These are phyloP conservation scores for Lentinula raphanica DNA, from an alignment of 768 basidiomycete species.

Conservation along the genomic window DNA sequence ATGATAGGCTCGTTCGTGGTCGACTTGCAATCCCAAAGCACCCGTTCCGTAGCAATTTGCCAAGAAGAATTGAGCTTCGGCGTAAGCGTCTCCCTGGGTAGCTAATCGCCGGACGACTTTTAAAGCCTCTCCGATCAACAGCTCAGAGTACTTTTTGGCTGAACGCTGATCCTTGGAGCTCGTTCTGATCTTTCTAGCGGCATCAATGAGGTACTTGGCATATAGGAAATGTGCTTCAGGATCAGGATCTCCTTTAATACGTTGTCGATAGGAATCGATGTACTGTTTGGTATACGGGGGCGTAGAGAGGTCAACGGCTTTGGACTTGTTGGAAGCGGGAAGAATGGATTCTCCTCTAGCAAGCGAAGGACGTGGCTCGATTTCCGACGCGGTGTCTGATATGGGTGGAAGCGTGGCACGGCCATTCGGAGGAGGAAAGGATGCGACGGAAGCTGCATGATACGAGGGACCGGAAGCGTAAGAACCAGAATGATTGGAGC, in stretches of 20 bases:
- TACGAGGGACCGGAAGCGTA: conserved; percentile 17
- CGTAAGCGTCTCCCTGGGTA: conserved; percentile 85
- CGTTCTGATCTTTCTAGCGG: conserved; percentile 84
- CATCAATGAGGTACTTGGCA: conserved; percentile 98
- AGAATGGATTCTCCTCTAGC: conserved; percentile 54
- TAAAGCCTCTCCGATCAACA: conserved; percentile 80
- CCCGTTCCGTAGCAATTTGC: conserved; percentile 97
- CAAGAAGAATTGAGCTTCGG: conserved; percentile 97
- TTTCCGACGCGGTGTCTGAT: conserved; percentile 36
- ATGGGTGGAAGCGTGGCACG: conserved; percentile 8
- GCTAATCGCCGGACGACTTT: conserved; percentile 91
- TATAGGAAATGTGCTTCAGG: conserved; percentile 97
- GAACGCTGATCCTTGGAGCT: conserved; percentile 72
- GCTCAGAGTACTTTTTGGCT: conserved; percentile 87
- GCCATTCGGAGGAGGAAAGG: conserved; percentile 5
- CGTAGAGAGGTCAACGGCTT: conserved; percentile 75
- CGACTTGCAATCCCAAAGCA: conserved; percentile 89
- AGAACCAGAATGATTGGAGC: conserved; percentile 27
- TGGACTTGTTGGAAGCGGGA: conserved; percentile 60
- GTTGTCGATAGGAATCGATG: conserved; percentile 94
- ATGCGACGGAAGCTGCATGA: conserved; percentile 20
- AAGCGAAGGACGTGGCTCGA: conserved; percentile 53
- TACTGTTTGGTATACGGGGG: conserved; percentile 94
- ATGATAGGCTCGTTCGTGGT: conserved; percentile 97
- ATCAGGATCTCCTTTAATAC: conserved; percentile 97